Evolutionary conservation across 306 rosid species (phyloP).

Genomic region (Sesbania bispinosa): DNA sequence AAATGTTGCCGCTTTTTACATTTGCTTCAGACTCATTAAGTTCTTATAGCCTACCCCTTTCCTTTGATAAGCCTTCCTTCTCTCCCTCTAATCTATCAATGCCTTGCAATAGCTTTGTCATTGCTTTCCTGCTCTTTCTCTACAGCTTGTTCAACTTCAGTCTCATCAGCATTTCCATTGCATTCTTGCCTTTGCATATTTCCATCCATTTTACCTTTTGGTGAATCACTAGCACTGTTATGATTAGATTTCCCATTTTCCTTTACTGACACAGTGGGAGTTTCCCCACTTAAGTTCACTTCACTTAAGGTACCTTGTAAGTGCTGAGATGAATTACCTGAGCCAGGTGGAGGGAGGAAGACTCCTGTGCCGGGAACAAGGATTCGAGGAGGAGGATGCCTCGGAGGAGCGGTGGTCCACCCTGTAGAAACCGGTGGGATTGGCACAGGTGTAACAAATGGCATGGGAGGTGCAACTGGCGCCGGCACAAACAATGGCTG

Average conservation of each 20-base stretch:
- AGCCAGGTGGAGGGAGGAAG: conserved; percentile 91
- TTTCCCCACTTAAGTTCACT: conserved; percentile 39
- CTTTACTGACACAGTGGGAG: conserved; percentile 36
- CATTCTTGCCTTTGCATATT: conserved; percentile 54
- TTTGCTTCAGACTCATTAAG: conserved; percentile 59
- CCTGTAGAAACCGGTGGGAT: conserved; percentile 59
- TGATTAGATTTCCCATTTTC: conserved; percentile 53
- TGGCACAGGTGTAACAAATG: conserved; percentile 65
- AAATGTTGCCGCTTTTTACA: conserved; percentile 80
- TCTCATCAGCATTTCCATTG: conserved; percentile 55
- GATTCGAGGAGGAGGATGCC: conserved; percentile 80
- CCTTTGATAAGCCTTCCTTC: conserved; percentile 18
- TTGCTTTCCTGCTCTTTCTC: conserved; percentile 37
- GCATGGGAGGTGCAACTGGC: conserved; percentile 54
- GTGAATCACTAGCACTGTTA: conserved; percentile 37
- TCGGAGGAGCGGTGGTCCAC: conserved; percentile 71
- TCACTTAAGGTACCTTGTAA: conserved; percentile 42
- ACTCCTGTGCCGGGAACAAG: conserved; percentile 92
- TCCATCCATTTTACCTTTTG: conserved; percentile 42
- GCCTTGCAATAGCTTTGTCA: conserved; percentile 37
- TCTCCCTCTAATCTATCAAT: conserved; percentile 17
- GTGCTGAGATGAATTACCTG: conserved; percentile 48
- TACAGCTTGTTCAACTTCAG: conserved; percentile 32
- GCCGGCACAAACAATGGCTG: conserved; percentile 65
- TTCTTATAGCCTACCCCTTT: conserved; percentile 43